Evolutionary conservation across 306 rosid species (phyloP), one percentile per base, ranked within the genome.

Genomic region (Ochetophila trinervis): DNA sequence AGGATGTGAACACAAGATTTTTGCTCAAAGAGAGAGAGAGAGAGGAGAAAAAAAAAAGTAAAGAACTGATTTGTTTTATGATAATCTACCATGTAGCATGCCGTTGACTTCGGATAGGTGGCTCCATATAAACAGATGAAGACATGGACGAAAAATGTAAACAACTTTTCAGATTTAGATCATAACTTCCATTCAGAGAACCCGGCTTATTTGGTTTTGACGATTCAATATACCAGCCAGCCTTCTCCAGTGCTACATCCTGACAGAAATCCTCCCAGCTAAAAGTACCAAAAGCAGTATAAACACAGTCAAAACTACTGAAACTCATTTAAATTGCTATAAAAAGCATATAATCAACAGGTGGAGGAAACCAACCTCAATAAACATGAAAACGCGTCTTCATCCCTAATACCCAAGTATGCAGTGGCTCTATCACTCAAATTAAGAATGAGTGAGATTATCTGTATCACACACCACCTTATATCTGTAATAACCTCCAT

Each of bases 191-290:
- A 62, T 59, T 34, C 21, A 37, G 63, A 73, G 78, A 75, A 65
- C 35, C 80, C 50, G 61, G 58, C 64, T 30, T 34, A 17, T 63
- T 44, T 66, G 65, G 72, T 50, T 49, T 58, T 65, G 69, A 62
- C 57, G 80, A 82, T 63, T 81, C 86, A 58, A 55, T 63, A 70
- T 59, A 85, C 81, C 85, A 84, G 62, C 84, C 78, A 70, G 82
- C 84, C 68, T 84, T 82, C 84, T 92, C 98, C 40, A 85, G 48
- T 62, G 85, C 75, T 48, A 87, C 81, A 68, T 89, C 98, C 81
- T 74, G 80, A 75, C 89, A 82, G 74, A 92, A 92, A 45, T 76
- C 85, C 72, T 89, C 85, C 98, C 98, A 92, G 37, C 98, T 92
- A 78, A 69, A 83, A 61, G 76, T 61, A 20, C 73, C 47, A 59